phyloP scores from a whole-genome alignment of 2,329 filamentous ascomycete species.

The Trichoderma simmonsii region DNA sequence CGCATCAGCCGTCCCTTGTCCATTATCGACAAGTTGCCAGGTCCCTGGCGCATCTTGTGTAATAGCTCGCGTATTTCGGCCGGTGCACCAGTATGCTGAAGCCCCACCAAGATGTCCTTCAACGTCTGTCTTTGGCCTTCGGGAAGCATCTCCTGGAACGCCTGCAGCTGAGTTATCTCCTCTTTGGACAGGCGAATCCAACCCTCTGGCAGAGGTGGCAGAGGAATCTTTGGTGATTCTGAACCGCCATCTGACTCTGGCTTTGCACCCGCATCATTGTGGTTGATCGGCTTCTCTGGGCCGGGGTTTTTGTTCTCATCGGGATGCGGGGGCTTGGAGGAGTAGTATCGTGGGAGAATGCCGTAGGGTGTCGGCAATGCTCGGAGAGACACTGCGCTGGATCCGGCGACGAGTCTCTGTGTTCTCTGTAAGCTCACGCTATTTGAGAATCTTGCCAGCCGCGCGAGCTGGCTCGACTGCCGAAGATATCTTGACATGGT shows the following conservation, averaged over 20 bases:
- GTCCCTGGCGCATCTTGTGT: slow-evolving; percentile 50
- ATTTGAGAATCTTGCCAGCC: slow-evolving; percentile 56
- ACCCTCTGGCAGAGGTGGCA: slow-evolving; percentile 41
- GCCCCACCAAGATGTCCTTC: slow-evolving; percentile 56
- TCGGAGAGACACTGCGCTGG: slow-evolving; percentile 35
- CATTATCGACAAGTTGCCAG: slow-evolving; percentile 49
- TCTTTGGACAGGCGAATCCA: slow-evolving; percentile 47
- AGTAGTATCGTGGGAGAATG: slow-evolving; percentile 37
- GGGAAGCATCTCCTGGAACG: slow-evolving; percentile 61
- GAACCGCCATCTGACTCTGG: slow-evolving; percentile 22
- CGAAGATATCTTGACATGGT: slow-evolving; percentile 65
- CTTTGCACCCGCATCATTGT: slow-evolving; percentile 24
- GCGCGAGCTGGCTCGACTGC: slow-evolving; percentile 63
- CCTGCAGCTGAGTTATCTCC: slow-evolving; percentile 52
- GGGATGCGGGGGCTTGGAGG: slow-evolving; percentile 38
- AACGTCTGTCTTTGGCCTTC: slow-evolving; percentile 58
- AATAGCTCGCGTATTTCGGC: slow-evolving; percentile 60
- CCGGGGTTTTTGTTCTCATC: slow-evolving; percentile 30
- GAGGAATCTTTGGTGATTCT: slow-evolving; percentile 27
- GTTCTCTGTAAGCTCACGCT: slow-evolving; percentile 50
- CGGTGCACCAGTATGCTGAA: slow-evolving; percentile 69
- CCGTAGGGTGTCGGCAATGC: slow-evolving; percentile 35
- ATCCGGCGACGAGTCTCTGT: slow-evolving; percentile 34
- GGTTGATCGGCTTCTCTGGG: slow-evolving; percentile 23
- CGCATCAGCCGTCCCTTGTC: slow-evolving; percentile 39